Base-by-base conservation (phyloP, 768 basidiomycete genomes). In the Panus rudis region DNA sequence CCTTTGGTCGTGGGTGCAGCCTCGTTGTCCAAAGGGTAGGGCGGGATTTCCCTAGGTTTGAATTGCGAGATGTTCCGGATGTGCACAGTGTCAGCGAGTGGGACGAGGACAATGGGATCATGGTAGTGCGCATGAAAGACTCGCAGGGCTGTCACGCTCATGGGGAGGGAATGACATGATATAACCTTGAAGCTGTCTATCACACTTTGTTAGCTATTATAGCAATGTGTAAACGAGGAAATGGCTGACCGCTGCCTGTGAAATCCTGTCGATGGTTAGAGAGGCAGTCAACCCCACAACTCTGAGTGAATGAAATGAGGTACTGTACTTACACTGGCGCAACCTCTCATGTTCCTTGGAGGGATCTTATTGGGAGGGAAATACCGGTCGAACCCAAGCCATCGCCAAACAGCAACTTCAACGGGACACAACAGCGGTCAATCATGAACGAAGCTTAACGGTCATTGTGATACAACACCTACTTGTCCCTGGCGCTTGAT, bases 171-270 rank as follows among this genome's bases (percentile, higher is more conserved):
- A 43, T 66, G 65, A 4, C 67, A 66, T 1, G 82, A 72, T 14
- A 84, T 59, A 14, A 83, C 50, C 45, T 77, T 81, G 64, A 83
- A 84, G 0, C 83, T 84, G 35, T 75, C 84, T 86, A 42, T 22
- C 32, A 38, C 19, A 47, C 19, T 5, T 22, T n/a, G 30, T 14
- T 14, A 16, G 16, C 19, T 17, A 3, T 19, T 23, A 40, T 26
- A 43, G 26, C 12, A 8, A 16, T n/a, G 34, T 6, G 7, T 16
- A 37, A 3, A 16, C 24, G 10, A 39, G n/a, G 16, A 4, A 12
- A 19, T 16, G 32, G 55, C 80, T 56, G 56, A 86, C 86, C 71
- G 58, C 83, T 86, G 53, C 87, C 81, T 52, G 78, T 79, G 54
- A 79, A 87, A 57, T 88, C 86, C 84, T 88, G 34, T 14, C 14